Evolutionary conservation across 129 eudicot genomes (phyloP), one percentile per base, ranked within the genome.

Genomic region (carrot (Daucus carota)): DNA sequence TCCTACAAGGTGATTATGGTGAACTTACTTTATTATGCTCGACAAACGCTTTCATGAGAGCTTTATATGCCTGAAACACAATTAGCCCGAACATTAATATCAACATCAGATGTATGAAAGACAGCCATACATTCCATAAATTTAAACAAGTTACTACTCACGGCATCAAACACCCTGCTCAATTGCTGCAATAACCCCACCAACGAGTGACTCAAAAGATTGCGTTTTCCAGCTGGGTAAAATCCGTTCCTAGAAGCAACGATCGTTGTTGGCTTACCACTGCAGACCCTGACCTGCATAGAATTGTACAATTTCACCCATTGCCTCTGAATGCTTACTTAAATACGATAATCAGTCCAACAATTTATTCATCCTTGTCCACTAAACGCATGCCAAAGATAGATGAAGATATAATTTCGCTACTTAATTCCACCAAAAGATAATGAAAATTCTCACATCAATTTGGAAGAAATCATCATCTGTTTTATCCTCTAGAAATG

Each of bases 41-140:
- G 20, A 86, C 83, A 85, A 94, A 94, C 54, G 92, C 96, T 87
- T 94, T 94, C 91, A 94, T 94, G 50, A 94, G 98, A 73, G 93
- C 96, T 78, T 86, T 91, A 83, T 88, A 94, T 66, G 97, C 98
- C 98, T 94, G 96, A 75, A 60, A 54, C 80, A 72, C 10, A 81
- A 38, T 42, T 63, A 41, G 8, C 0, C 45, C 29, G 24, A 40
- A 70, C 28, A 4, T 22, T 40, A 17, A 70, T 24, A n/a, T 34
- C n/a, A n/a, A 41, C 70, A 24, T 24, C 6, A 24, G 70, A 57
- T 8, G 68, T 67, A 75, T 75, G 73, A 74, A 70, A 65, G 74
- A 34, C 8, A 73, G 36, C 80, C 42, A 57, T 8, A 73, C 32
- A 29, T 29, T 36, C 68, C 43, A 86, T 13, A 16, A 44, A 34